Conservation (phyloP, 129 eudicot species). For the Scalesia atractyloides region DNA sequence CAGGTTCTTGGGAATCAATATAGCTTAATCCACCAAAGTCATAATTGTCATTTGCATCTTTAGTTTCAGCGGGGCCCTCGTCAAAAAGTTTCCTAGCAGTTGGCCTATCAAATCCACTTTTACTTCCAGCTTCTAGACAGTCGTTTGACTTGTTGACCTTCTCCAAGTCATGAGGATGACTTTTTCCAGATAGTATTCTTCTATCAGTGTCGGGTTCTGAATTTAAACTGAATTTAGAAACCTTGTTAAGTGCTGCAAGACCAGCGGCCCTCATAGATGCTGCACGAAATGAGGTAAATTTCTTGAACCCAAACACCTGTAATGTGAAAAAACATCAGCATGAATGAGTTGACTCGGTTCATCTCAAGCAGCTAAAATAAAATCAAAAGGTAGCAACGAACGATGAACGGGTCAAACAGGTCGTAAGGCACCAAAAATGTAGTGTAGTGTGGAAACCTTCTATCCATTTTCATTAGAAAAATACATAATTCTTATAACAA, state of each 20-base stretch:
- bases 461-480: neutral
- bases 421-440: neutral
- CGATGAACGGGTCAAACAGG: neutral
- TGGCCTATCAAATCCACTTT: constrained; percentile 44
- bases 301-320: constrained; percentile 33
- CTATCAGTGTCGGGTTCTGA: constrained; percentile 28
- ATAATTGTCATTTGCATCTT: constrained; percentile 23
- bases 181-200: constrained; percentile 31
- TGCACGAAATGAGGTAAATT: constrained; percentile 61
- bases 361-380: neutral
- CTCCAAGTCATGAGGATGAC: constrained; percentile 27
- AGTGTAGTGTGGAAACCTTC: neutral
- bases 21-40: constrained; percentile 59
- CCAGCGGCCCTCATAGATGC: constrained; percentile 75
- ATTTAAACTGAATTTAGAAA: constrained; percentile 29
- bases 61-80: constrained; percentile 46
- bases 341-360: neutral
- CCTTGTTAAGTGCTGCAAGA: constrained; percentile 59
- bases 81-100: constrained; percentile 66
- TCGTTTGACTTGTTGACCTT: constrained; percentile 29
- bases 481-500: neutral
- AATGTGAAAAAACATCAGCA: constrained; percentile 18
- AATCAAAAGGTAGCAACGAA: neutral
- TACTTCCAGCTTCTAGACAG: constrained; percentile 26
- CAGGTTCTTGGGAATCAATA: constrained; percentile 90